A percentile compares a stretch with the other conserved stretches of the same genome.
Conservation (phyloP, 2,329 filamentous ascomycete species). For the Ramichloridium luteum region DNA sequence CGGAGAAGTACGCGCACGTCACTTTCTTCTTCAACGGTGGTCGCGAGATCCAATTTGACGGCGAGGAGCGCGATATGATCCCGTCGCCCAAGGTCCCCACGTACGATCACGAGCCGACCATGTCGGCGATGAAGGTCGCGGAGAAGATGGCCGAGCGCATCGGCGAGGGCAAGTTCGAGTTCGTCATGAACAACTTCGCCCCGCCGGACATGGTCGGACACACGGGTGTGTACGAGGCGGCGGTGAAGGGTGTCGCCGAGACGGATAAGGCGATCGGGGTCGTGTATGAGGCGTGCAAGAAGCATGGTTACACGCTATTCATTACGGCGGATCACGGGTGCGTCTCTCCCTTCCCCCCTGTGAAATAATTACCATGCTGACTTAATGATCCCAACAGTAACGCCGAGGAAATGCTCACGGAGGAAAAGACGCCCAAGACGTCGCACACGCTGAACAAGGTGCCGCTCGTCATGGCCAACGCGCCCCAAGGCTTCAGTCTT, state of each 20-base stretch:
- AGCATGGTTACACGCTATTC: conserved; percentile 85
- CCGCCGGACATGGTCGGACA: conserved; percentile 99
- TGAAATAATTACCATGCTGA: neutral
- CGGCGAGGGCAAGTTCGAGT: conserved; percentile 74
- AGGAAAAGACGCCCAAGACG: conserved; percentile 93
- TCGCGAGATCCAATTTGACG: conserved; percentile 88
- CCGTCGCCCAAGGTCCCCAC: conserved; percentile 90
- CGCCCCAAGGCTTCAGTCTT: conserved; percentile 76
- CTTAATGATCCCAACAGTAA: conserved; percentile 42
- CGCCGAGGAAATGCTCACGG: conserved; percentile 97
- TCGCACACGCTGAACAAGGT: conserved; percentile 97
- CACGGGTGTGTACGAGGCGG: conserved; percentile 93
- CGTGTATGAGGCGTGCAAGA: conserved; percentile 88
- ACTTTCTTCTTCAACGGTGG: conserved; percentile 99
- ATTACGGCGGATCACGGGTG: conserved; percentile 89
- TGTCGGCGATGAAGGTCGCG: conserved; percentile 85
- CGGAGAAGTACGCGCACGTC: conserved; percentile 98
- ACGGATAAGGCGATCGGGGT: conserved; percentile 90
- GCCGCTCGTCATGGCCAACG: conserved; percentile 95
- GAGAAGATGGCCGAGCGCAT: conserved; percentile 84
- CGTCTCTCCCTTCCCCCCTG: conserved; percentile 24
- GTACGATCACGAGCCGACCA: conserved; percentile 88
- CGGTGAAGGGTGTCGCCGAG: conserved; percentile 68
- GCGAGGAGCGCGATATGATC: conserved; percentile 87
- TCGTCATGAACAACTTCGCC: conserved; percentile 99